Evolutionary conservation across 345 rosid species (phyloP).

Genomic region (Mangifera indica): DNA sequence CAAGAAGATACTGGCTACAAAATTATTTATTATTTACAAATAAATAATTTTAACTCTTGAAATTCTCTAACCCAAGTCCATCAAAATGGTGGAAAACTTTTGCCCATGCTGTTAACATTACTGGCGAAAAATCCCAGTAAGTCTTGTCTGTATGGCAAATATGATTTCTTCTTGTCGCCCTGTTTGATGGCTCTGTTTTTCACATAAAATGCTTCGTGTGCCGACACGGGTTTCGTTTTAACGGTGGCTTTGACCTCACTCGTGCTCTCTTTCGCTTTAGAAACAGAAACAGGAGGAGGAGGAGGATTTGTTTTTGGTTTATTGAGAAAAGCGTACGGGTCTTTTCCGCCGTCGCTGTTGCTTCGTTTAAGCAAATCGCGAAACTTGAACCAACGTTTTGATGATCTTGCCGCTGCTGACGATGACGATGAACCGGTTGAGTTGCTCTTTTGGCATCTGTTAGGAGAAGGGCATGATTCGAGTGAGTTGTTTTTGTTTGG

Average conservation of each 20-base stretch:
- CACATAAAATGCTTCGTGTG: constrained; percentile 66
- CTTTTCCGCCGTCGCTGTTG: constrained; percentile 78
- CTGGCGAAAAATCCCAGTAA: constrained; percentile 57
- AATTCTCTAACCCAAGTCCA: too few species aligned
- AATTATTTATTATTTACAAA: not conserved
- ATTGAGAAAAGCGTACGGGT: constrained; percentile 38
- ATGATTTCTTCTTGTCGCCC: constrained; percentile 59
- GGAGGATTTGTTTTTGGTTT: not conserved
- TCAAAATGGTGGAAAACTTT: constrained; percentile 43
- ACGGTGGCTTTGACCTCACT: constrained; percentile 19
- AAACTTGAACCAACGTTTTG: constrained; percentile 55
- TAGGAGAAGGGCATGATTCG: constrained; percentile 39
- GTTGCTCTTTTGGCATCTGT: constrained; percentile 65
- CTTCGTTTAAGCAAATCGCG: constrained; percentile 64
- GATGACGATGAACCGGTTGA: constrained; percentile 64
- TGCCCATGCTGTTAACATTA: constrained; percentile 32
- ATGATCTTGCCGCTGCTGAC: constrained; percentile 31
- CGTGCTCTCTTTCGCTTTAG: constrained; percentile 4
- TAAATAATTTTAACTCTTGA: too few species aligned
- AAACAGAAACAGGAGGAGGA: too few species aligned
- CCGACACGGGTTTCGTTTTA: constrained; percentile 34
- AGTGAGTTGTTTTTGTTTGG: constrained; percentile 36
- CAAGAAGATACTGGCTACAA: not conserved
- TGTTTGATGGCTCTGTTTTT: constrained; percentile 58
- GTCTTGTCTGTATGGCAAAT: constrained; percentile 75